These are phyloP conservation scores for Aspergillus sp. DNA, from an alignment of 2,329 filamentous ascomycete species.

Conservation along the genomic window DNA sequence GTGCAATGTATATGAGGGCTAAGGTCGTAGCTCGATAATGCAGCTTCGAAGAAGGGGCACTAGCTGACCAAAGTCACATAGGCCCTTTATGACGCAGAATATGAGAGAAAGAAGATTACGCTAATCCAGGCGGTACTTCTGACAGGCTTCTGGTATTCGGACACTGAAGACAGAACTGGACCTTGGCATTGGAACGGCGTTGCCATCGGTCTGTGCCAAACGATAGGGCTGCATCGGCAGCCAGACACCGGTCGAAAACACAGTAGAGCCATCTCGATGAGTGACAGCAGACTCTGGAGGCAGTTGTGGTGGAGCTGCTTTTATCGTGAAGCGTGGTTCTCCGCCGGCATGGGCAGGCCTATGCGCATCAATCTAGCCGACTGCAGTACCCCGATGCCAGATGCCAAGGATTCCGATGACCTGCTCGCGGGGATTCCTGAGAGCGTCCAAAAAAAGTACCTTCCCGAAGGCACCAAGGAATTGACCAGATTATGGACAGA, in stretches of 20 bases:
- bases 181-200: conserved; percentile 13
- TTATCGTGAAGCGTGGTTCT: not conserved
- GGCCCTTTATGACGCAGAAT: conserved; percentile 16
- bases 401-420: not conserved
- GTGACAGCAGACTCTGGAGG: not conserved
- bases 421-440: not conserved
- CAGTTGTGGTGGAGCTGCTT: not conserved
- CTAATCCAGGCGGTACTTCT: conserved; percentile 13
- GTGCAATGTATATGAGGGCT: conserved; percentile 10
- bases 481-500: no score
- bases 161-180: conserved; percentile 12
- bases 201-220: conserved; percentile 8
- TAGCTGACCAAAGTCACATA: not conserved
- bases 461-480: not conserved
- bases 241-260: not conserved
- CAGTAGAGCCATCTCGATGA: not conserved
- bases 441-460: not conserved
- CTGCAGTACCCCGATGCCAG: not conserved
- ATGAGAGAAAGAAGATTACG: conserved; percentile 5
- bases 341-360: not conserved
- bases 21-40: conserved; percentile 7
- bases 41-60: not conserved
- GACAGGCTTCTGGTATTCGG: conserved; percentile 13
- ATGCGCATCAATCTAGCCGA: not conserved
- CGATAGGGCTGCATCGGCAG: conserved; percentile 9